Conservation (phyloP, 306 rosid genomes). For the Hippophae gyantsensis region DNA sequence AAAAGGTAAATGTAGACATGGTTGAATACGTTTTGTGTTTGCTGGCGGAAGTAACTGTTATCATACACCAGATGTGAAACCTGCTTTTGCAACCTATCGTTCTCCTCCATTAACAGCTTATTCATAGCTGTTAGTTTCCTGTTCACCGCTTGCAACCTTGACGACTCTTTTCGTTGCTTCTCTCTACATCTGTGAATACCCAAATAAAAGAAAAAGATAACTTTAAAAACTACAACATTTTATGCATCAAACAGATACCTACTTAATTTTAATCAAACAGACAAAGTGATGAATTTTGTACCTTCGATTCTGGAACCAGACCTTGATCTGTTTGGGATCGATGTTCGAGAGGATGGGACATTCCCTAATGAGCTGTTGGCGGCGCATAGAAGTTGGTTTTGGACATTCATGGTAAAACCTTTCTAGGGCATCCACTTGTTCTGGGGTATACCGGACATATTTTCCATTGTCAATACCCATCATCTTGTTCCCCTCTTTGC, state of each 20-base stretch:
- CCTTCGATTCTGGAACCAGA: slow-evolving; percentile 98
- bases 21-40: slow-evolving; percentile 62
- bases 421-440: slow-evolving; percentile 92
- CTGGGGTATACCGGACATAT: slow-evolving; percentile 91
- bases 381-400: slow-evolving; percentile 89
- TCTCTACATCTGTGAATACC: slow-evolving; percentile 70
- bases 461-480: slow-evolving; percentile 76
- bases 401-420: slow-evolving; percentile 96
- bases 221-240: background rate
- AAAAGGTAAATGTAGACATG: background rate
- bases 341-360: slow-evolving; percentile 94
- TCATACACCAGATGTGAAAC: slow-evolving; percentile 91
- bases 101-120: slow-evolving; percentile 91
- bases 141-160: slow-evolving; percentile 82
- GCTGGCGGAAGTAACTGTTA: slow-evolving; percentile 90
- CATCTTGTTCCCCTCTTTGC: slow-evolving; percentile 55
- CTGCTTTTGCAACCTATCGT: slow-evolving; percentile 93
- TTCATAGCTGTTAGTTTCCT: slow-evolving; percentile 96
- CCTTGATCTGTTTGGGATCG: slow-evolving; percentile 97
- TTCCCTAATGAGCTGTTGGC: slow-evolving; percentile 91
- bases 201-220: background rate
- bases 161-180: slow-evolving; percentile 92
- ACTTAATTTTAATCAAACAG: background rate
- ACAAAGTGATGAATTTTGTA: slow-evolving; percentile 1
- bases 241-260: background rate